Evolutionary conservation across 176 grass and related monocot genomes (phyloP), one percentile per base, ranked within the genome.

Genomic region (Elymus sibiricus): DNA sequence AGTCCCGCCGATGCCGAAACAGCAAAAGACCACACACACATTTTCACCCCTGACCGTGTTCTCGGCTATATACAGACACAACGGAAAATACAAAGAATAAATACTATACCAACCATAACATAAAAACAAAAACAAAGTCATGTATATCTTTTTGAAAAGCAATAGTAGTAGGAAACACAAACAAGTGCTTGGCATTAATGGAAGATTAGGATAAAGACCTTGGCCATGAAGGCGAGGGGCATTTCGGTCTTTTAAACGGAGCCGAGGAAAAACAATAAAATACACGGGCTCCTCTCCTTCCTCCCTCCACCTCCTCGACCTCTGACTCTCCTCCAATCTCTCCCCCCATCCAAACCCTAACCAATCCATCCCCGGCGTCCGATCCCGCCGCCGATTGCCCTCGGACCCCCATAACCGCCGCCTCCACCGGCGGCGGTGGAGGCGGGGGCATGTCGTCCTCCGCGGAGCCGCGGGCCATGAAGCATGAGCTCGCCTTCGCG

Each of bases 401-500:
- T 25, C 42, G 9, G n/a, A 7, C 6, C 47, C 55, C 19, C 67
- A 85, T 89, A 82, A 78, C 88, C 70, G 77, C 77, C 14, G 60
- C 88, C 35, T 80, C 82, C 34, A 22, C 69, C 60, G 61, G 46
- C 6, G 74, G 73, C 11, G 66, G 66, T 31, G 31, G 3, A 32
- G 31, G 37, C 2, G 37, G 37, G 1, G 35, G 34, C 19, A 19
- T 3, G 0, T 24, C 67, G 11, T 84, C 42, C 0, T 9, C 83
- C 19, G 4, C 83, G 39, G 37, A 60, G 26, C 83, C 83, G 15
- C 89, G 89, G 38, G 78, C 85, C 73, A 85, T 88, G 82, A 91
- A 88, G 86, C 90, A 86, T 15, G 90, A 91, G 86, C 86, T 91
- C 64, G 82, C 90, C 70, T 91, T 91, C 71, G 90, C 86, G 38